Evolutionary conservation across 1,284 basidiomycete species (phyloP), one percentile per base, ranked within the genome.

Genomic region (Trichosporon coremiiforme): DNA sequence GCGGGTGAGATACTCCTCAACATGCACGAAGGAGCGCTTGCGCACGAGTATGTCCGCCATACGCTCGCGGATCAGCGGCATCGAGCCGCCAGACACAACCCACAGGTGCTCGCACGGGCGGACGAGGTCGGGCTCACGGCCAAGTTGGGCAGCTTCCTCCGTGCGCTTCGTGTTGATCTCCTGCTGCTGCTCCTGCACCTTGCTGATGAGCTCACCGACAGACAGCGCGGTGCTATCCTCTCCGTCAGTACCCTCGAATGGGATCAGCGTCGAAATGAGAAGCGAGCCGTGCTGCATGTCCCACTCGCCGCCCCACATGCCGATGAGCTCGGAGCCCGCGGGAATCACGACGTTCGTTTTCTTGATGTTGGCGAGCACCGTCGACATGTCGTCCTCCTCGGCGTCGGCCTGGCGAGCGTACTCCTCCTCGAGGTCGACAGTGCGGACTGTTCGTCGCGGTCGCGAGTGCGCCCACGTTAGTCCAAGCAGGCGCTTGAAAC

Each of bases 261-360:
- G 82, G 7, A 83, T 79, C 15, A 80, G 79, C 0, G 82, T 83
- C 35, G 82, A 80, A 36, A 84, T 78, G 64, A 84, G 78, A 4
- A 84, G 72, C 10, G 82, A 80, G 36, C 83, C 83, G 36, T 80
- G 78, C 79, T 66, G 50, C 75, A 82, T 81, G 66, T 82, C 78
- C 83, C 83, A 84, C 69, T 83, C 82, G 38, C 83, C 82, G 33
- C 82, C 79, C 81, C 82, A 83, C 76, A 83, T 81, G 9, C 79
- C 79, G 31, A 82, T 79, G 22, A 84, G 74, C 50, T 84, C 83
- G 2, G 79, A 82, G 0, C 80, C 82, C 50, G 79, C 70, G 4
- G 83, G 83, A 35, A 84, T 83, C 38, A 81, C 79, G 5, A 78
- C 76, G 50, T 82, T 80, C 12, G 81, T 82, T 64, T 75, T 70